Evolutionary conservation across 306 rosid genomes (phyloP), one percentile per base, ranked within the genome.

Genomic region (Potentilla sterilis): DNA sequence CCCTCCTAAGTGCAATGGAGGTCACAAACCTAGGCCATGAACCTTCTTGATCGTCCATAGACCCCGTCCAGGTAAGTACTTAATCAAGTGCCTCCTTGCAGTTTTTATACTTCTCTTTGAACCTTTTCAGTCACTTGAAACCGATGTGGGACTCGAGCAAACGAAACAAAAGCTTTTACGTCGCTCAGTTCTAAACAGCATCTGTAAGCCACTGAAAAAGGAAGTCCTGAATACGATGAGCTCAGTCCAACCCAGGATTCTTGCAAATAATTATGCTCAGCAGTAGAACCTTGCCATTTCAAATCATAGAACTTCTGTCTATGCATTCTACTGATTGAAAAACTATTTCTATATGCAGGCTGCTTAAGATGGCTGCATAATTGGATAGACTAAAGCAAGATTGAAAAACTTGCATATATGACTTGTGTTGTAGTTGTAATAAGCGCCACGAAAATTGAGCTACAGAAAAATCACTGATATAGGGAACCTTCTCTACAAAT

Each of bases 31-130:
- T 81, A 86, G 83, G 82, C 81, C 90, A 85, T 81, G 79, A 52
- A 28, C 72, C 75, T 73, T 42, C 0, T 0, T 64, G 85, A 69
- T 83, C 79, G 35, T 14, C 81, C 82, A 70, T 81, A 5, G 81
- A 81, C 82, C 87, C 84, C 80, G 67, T 83, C 89, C 81, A 81
- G 86, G 90, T 82, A 80, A 72, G 90, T 84, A 75, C 66, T 72
- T 75, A 67, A 3, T 0, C 0, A 0, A 0, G 0, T 4, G 0
- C 0, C 0, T 9, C 34, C 32, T 38, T 22, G 14, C n/a, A 1
- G 0, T 0, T 14, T 61, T 77, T 77, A 59, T 77, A 32, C 7
- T 14, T 10, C 11, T 35, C 22, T 63, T 34, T 35, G 0, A 7
- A 63, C n/a, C 21, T 6, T 6, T 22, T 63, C 38, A 4, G 8